Evolutionary conservation across 2,329 filamentous ascomycete species (phyloP).

Genomic region (Aspergillus sergii): DNA sequence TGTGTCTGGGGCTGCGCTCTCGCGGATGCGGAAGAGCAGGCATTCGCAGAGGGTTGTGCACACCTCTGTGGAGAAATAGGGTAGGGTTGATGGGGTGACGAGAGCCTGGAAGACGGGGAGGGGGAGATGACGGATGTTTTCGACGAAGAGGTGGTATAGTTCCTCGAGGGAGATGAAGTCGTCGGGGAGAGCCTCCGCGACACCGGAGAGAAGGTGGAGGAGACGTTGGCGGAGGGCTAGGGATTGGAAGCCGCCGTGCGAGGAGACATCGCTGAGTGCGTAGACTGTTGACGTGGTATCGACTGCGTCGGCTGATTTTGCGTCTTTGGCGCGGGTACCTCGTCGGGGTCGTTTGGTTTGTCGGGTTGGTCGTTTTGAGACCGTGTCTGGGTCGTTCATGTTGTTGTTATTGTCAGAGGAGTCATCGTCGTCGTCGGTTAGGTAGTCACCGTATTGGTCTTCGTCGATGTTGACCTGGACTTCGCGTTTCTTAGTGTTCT

Average conservation of each 20-base stretch:
- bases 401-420: constrained; percentile 11
- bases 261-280: constrained; percentile 26
- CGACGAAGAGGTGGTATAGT: constrained; percentile 47
- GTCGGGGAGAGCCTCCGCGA: constrained; percentile 38
- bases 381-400: constrained; percentile 10
- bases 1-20: constrained; percentile 41
- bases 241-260: constrained; percentile 42
- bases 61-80: constrained; percentile 39
- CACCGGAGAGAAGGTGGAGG: constrained; percentile 43
- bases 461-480: constrained; percentile 49
- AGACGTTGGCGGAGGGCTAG: constrained; percentile 50
- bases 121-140: constrained; percentile 49
- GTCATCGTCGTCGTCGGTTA: constrained; percentile 33
- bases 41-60: constrained; percentile 57
- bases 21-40: constrained; percentile 54
- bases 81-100: constrained; percentile 48
- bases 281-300: neutral
- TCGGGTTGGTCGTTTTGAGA: constrained; percentile 22
- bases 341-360: constrained; percentile 39
- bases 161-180: constrained; percentile 42
- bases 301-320: constrained; percentile 4
- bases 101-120: constrained; percentile 51
- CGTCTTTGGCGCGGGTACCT: constrained; percentile 20
- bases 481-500: constrained; percentile 42
- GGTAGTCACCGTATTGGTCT: constrained; percentile 50